phyloP scores from a whole-genome alignment of 179 eudicot species.

The Amaranthus tricolor region DNA sequence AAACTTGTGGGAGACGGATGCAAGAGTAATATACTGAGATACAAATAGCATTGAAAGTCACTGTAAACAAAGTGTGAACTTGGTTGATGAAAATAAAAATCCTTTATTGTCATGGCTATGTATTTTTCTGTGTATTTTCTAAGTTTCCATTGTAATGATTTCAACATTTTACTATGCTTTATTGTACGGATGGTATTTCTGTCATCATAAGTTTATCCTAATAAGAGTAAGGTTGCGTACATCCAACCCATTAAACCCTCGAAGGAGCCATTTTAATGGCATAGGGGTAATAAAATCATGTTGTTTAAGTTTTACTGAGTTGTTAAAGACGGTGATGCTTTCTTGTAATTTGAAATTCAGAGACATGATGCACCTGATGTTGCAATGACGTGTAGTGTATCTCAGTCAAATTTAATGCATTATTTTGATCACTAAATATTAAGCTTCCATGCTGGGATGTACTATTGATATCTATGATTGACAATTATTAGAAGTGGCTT shows the following conservation, averaged over 20 bases:
- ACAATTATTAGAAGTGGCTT: neutral
- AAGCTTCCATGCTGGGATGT: neutral
- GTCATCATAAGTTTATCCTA: neutral
- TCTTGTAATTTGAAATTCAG: neutral
- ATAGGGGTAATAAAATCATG: too few species aligned
- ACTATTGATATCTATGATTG: neutral
- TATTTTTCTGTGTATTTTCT: neutral
- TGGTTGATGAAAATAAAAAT: neutral
- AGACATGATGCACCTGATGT: neutral
- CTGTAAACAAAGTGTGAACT: neutral
- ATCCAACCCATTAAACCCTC: too few species aligned
- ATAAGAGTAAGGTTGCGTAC: too few species aligned
- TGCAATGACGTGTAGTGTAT: neutral
- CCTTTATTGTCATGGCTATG: neutral
- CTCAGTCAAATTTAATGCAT: neutral
- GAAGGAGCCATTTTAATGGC: too few species aligned
- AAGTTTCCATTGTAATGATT: neutral
- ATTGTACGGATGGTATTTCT: neutral
- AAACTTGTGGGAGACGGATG: neutral
- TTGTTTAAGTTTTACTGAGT: neutral
- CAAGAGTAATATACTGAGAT: neutral
- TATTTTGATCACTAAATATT: neutral
- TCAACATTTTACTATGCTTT: neutral
- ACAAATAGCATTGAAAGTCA: neutral
- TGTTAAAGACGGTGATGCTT: neutral